Conservation (phyloP, 2,329 filamentous ascomycete genomes). For the Pyrenochaeta sp. region DNA sequence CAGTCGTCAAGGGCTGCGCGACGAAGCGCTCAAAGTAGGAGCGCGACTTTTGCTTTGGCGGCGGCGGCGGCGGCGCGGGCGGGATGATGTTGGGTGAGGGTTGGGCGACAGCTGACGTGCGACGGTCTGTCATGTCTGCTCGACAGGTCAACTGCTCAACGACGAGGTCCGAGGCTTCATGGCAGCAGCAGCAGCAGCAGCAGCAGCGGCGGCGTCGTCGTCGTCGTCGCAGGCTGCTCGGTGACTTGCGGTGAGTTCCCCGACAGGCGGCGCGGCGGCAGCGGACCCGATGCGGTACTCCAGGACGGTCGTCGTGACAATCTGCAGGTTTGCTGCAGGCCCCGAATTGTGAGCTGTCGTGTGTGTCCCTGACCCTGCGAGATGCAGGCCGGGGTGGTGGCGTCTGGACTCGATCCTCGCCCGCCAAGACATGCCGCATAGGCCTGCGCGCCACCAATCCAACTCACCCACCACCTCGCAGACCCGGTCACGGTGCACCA, state of each 20-base stretch:
- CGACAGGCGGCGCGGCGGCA: background rate
- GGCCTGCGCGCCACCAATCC: conserved; percentile 1
- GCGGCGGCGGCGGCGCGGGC: conserved; percentile 48
- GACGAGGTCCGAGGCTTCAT: background rate
- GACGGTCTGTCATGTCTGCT: conserved; percentile 14
- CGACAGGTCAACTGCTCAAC: background rate
- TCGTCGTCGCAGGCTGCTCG: background rate
- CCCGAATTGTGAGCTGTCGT: background rate
- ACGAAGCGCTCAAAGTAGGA: conserved; percentile 61
- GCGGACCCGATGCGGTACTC: background rate
- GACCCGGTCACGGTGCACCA: background rate
- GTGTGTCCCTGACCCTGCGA: background rate
- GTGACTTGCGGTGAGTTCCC: conserved; percentile 6
- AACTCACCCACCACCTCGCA: background rate
- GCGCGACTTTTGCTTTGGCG: conserved; percentile 38
- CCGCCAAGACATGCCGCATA: background rate
- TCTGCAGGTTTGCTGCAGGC: background rate
- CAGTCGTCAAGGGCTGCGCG: conserved; percentile 60
- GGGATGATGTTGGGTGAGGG: conserved; percentile 37
- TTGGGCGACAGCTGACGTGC: conserved; percentile 16
- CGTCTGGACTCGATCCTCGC: conserved; percentile 1
- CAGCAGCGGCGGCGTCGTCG: background rate
- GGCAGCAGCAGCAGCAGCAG: background rate
- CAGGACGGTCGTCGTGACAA: background rate
- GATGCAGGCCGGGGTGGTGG: background rate